Conservation (phyloP, 2,329 filamentous ascomycete genomes). For the Mollisia scopiformis region DNA sequence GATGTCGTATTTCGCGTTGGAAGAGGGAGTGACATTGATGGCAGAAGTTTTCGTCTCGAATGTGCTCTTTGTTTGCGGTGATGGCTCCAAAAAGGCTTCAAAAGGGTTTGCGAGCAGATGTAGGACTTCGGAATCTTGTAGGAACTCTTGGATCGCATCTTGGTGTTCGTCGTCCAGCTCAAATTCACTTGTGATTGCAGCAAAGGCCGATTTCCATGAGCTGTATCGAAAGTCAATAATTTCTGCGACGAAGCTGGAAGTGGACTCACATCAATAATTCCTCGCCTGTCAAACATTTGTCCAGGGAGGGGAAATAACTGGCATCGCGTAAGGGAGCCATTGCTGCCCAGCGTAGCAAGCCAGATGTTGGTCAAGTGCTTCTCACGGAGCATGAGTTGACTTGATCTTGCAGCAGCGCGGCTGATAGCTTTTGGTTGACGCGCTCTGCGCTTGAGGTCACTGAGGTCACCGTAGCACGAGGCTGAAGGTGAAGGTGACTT, state of each 20-base stretch:
- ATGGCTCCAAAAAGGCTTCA: conserved; percentile 66
- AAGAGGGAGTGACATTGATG: conserved; percentile 76
- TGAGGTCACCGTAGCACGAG: not conserved
- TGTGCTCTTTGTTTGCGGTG: conserved; percentile 64
- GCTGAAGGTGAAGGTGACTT: too few relatives aligned
- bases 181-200: conserved; percentile 57
- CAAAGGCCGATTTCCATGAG: conserved; percentile 64
- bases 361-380: conserved; percentile 27
- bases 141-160: conserved; percentile 64
- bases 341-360: conserved; percentile 49
- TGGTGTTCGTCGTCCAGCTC: conserved; percentile 59
- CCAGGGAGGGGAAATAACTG: conserved; percentile 81
- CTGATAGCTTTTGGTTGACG: conserved; percentile 22
- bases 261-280: conserved; percentile 74
- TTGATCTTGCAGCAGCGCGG: conserved; percentile 4
- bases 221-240: conserved; percentile 39
- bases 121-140: conserved; percentile 70
- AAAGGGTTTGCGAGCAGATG: conserved; percentile 70
- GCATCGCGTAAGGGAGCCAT: conserved; percentile 74
- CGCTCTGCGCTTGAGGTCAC: conserved; percentile 13
- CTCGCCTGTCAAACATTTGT: conserved; percentile 82
- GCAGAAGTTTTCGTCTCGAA: conserved; percentile 87
- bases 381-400: conserved; percentile 34
- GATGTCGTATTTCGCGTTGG: conserved; percentile 70
- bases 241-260: not conserved